Percentiles rank a stretch among this genome's conserved stretches.
Conservation (phyloP, 108 stramenopile genomes). For the Hondaea fermentalgiana region DNA sequence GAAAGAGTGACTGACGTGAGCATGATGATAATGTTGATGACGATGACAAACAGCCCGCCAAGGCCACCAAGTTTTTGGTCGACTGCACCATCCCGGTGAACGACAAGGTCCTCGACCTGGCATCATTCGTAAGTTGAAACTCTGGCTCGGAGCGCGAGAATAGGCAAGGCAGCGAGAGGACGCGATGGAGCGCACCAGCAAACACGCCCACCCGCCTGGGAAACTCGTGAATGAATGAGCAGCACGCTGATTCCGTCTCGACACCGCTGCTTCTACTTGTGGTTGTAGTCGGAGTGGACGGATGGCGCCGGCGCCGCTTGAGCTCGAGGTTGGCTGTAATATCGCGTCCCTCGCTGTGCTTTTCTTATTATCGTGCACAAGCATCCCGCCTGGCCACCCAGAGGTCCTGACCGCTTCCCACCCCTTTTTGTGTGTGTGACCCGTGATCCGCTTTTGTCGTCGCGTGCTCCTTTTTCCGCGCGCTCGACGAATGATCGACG, state of each 20-base stretch:
- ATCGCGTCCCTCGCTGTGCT: not conserved
- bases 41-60: not conserved
- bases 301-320: not conserved
- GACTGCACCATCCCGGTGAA: constrained; percentile 94
- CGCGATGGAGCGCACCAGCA: not conserved
- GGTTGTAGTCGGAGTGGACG: not conserved
- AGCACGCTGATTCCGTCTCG: not conserved
- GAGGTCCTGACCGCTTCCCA: not conserved
- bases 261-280: not conserved
- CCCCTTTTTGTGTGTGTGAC: no score
- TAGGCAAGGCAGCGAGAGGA: not conserved
- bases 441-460: no score
- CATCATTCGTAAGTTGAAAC: constrained; percentile 61
- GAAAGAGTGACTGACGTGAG: no score
- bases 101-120: constrained; percentile 94
- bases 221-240: not conserved
- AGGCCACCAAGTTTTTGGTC: constrained; percentile 95
- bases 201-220: not conserved
- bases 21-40: no score
- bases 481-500: not conserved
- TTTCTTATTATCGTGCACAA: not conserved
- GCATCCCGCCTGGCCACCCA: not conserved
- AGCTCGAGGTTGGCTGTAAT: constrained; percentile 13
- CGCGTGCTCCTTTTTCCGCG: no score
- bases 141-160: no score